phyloP scores from a whole-genome alignment of 2,329 filamentous ascomycete genomes.

The Falciphora oryzae region DNA sequence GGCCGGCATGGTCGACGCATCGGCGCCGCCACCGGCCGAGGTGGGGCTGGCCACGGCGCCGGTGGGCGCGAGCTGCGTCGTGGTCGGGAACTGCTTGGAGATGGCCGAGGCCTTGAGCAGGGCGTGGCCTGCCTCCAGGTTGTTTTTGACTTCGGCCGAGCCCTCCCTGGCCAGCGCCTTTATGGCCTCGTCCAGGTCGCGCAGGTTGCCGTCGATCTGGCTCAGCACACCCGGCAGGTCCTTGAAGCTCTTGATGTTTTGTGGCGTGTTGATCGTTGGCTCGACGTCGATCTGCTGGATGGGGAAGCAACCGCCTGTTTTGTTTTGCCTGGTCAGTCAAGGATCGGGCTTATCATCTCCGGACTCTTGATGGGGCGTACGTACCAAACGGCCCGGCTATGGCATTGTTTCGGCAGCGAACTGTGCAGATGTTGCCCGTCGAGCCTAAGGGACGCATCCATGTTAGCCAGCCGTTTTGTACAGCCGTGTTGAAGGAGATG shows the following conservation, averaged over 20 bases:
- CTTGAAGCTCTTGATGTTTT: constrained; percentile 39
- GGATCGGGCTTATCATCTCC: no score
- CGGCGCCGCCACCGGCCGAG: no score
- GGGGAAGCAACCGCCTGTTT: constrained; percentile 41
- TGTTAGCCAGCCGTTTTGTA: no score
- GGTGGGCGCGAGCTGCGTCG: no score
- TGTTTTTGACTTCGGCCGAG: no score
- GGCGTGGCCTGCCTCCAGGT: no score
- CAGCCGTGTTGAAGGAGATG: constrained; percentile 13
- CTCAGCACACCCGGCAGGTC: constrained; percentile 37
- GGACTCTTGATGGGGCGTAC: no score
- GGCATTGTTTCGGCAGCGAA: constrained; percentile 54
- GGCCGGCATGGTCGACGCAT: no score
- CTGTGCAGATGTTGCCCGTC: constrained; percentile 52
- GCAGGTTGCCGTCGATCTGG: constrained; percentile 45
- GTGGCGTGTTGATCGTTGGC: constrained; percentile 35
- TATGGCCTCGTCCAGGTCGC: constrained; percentile 43
- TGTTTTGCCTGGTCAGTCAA: no score
- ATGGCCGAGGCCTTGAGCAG: no score
- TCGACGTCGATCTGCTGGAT: constrained; percentile 46
- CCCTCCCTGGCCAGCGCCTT: constrained; percentile 19
- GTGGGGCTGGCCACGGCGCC: no score
- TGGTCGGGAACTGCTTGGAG: no score
- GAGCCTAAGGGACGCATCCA: constrained; percentile 28
- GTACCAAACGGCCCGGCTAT: constrained; percentile 29